Evolutionary conservation across 2,329 filamentous ascomycete species (phyloP).

Genomic region (Thermoascus crustaceus): DNA sequence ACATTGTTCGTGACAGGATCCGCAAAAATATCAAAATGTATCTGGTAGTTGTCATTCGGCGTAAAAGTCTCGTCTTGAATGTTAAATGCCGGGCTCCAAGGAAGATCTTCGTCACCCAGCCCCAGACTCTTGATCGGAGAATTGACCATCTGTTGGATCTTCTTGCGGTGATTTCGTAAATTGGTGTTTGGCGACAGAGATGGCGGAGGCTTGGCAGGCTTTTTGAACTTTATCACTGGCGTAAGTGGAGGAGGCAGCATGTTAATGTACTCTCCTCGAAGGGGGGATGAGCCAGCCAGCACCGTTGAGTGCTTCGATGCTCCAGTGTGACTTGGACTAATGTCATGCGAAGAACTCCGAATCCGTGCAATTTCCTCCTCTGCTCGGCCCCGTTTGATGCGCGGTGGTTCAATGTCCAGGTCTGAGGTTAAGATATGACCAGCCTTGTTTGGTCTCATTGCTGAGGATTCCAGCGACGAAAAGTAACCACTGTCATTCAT

Average conservation of each 20-base stretch:
- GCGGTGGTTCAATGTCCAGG: conserved; percentile 61
- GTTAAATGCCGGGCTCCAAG: conserved; percentile 45
- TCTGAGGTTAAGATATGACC: conserved; percentile 65
- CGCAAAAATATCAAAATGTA: conserved; percentile 50
- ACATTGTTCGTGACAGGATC: conserved; percentile 32
- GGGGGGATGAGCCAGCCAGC: conserved; percentile 56
- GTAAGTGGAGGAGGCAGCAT: conserved; percentile 71
- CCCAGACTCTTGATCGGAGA: conserved; percentile 54
- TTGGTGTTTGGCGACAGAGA: conserved; percentile 93
- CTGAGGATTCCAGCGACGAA: conserved; percentile 90
- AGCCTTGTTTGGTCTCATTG: conserved; percentile 60
- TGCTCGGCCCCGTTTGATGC: conserved; percentile 79
- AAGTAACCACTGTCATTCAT: conserved; percentile 96
- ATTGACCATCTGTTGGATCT: conserved; percentile 70
- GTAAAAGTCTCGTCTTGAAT: conserved; percentile 39
- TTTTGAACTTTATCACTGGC: conserved; percentile 73
- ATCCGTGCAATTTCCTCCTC: conserved; percentile 94
- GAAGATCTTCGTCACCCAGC: conserved; percentile 32
- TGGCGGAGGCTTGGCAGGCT: conserved; percentile 54
- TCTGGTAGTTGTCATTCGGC: conserved; percentile 35
- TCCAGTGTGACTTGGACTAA: conserved; percentile 59
- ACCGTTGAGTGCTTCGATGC: conserved; percentile 25
- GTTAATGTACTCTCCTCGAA: conserved; percentile 49
- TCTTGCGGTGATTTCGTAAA: conserved; percentile 76
- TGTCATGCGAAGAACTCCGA: conserved; percentile 80